Evolutionary conservation across 768 basidiomycete species (phyloP), one percentile per base, ranked within the genome.

Genomic region (Lanmaoa pseudosensibilis): DNA sequence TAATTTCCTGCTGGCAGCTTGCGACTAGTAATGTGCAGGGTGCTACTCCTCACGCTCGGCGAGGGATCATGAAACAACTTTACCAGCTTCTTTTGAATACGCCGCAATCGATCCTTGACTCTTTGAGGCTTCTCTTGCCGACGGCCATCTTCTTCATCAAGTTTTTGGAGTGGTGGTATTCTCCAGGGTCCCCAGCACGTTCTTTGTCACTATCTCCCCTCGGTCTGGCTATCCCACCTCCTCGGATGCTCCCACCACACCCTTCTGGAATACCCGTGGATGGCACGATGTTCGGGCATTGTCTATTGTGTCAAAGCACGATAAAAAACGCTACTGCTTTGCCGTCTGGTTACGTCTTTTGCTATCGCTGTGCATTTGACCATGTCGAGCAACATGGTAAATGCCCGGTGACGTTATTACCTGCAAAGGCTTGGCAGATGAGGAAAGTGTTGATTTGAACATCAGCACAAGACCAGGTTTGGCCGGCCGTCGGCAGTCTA

Each of bases 91-190:
- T 90, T 18, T 59, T 74, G 48, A 71, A 73, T 21, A 82, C 84
- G 8, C 91, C 90, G 8, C 81, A 78, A 47, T 71, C 87, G 41
- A 63, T 90, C 10, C 78, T 94, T 33, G 90, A 94, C 69, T 92
- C 90, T 3, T 77, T 94, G 38, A 83, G 86, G 56, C 75, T 91
- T 46, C 78, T 92, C 45, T 81, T 94, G 34, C 96, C 92, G 16
- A 90, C 87, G 19, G 88, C 89, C 40, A 94, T 99, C 56, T 96
- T 99, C 73, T 90, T 92, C 69, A 79, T 99, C 77, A 96, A 94
- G 73, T 95, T 98, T 73, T 78, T 97, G 45, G 94, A 98, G 74
- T 99, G 97, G 94, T 99, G 96, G 94, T 98, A 98, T 68, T 95
- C 94, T 5, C 94, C 97, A 21, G 82, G 82, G 43, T 97, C 92